Evolutionary conservation across 2,329 filamentous ascomycete genomes (phyloP).

Genomic region (Setomelanomma holmii): DNA sequence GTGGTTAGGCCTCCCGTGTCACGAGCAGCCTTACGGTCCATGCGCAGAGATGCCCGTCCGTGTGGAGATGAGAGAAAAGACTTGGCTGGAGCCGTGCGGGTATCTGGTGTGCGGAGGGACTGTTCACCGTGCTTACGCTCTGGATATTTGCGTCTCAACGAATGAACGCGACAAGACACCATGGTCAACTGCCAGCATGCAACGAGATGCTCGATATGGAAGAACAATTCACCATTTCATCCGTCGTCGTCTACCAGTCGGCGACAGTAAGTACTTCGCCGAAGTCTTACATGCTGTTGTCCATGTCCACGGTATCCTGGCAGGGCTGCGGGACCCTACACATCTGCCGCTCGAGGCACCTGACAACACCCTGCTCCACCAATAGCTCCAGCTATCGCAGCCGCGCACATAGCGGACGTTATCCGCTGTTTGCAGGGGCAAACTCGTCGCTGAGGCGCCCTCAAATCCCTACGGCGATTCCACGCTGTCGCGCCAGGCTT

Average conservation of each 20-base stretch:
- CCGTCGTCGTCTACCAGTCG: constrained; percentile 14
- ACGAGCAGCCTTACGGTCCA: constrained; percentile 30
- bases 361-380: constrained; percentile 23
- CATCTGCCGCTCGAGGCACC: constrained; percentile 10
- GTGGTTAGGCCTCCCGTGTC: constrained; percentile 34
- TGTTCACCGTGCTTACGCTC: constrained; percentile 44
- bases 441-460: constrained; percentile 5
- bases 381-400: constrained; percentile 15
- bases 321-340: not conserved
- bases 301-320: not conserved
- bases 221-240: constrained; percentile 6
- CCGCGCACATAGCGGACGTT: constrained; percentile 18
- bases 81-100: not conserved
- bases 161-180: constrained; percentile 22
- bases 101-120: constrained; percentile 33
- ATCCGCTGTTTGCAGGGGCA: constrained; percentile 24
- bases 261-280: constrained; percentile 10
- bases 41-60: constrained; percentile 27
- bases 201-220: constrained; percentile 8
- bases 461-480: constrained; percentile 10
- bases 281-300: constrained; percentile 9
- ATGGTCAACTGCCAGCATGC: not conserved
- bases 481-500: constrained; percentile 3
- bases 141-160: constrained; percentile 28
- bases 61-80: constrained; percentile 44